Percentiles rank a stretch among this genome's conserved stretches.
phyloP scores from a whole-genome alignment of 306 rosid species.

The Cucurbita ficifolia region DNA sequence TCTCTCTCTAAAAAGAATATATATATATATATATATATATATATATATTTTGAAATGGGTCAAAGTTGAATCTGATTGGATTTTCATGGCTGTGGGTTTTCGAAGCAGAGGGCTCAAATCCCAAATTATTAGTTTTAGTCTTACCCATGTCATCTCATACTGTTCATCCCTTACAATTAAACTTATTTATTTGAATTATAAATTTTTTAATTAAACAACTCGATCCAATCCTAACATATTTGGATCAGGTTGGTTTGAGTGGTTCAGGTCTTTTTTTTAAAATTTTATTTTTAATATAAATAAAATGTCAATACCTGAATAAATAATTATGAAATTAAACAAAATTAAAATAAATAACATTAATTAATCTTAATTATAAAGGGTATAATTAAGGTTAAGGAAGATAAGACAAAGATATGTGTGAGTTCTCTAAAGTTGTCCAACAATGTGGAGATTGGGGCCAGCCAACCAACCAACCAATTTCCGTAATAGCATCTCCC shows the following conservation, averaged over 20 bases:
- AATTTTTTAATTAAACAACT: background rate
- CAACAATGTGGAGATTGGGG: background rate
- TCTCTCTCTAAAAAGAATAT: background rate
- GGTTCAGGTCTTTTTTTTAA: background rate
- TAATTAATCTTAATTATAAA: no score
- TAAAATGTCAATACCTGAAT: background rate
- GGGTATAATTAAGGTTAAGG: no score
- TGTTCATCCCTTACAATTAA: no score
- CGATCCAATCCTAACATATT: no score
- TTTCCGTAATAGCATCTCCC: background rate
- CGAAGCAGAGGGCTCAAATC: background rate
- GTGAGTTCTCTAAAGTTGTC: constrained; percentile 11
- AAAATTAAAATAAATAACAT: no score
- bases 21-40: no score
- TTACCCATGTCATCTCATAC: no score
- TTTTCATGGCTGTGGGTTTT: constrained; percentile 4
- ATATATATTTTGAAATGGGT: background rate
- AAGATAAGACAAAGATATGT: background rate
- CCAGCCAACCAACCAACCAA: background rate
- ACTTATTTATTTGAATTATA: no score
- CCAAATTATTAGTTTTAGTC: background rate
- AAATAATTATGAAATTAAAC: no score
- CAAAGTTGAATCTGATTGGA: background rate
- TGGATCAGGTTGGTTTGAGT: no score
- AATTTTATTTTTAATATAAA: background rate